A percentile compares a stretch with the other conserved stretches of the same genome.
Conservation (phyloP, 2,329 filamentous ascomycete genomes). For the Xylariomycetidae sp. region DNA sequence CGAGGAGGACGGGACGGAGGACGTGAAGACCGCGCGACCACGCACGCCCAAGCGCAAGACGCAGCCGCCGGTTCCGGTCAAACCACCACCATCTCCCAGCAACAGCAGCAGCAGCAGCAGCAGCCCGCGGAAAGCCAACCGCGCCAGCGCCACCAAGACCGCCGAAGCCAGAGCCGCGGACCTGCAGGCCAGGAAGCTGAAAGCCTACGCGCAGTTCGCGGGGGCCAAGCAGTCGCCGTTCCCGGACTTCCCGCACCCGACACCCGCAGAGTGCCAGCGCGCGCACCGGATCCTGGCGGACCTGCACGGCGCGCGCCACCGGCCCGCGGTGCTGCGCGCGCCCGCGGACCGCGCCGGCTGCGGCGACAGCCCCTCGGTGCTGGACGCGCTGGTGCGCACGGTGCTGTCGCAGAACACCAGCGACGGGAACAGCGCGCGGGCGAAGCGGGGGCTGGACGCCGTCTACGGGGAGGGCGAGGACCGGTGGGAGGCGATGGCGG, state of each 20-base stretch:
- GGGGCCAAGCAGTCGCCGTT: conserved; percentile 48
- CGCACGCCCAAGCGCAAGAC: too few relatives aligned
- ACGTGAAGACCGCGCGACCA: too few relatives aligned
- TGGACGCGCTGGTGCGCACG: conserved; percentile 47
- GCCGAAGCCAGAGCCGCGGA: conserved; percentile 14
- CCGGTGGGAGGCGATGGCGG: conserved; percentile 35
- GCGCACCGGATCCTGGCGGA: conserved; percentile 60
- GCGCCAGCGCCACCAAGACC: conserved; percentile 2
- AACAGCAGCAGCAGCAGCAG: conserved; percentile 6
- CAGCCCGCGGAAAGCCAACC: conserved; percentile 7
- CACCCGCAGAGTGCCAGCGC: conserved; percentile 58
- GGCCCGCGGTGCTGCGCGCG: conserved; percentile 48
- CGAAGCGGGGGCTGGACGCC: conserved; percentile 43
- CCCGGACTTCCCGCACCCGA: conserved; percentile 60
- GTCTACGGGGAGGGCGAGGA: conserved; percentile 38
- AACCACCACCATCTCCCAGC: conserved; percentile 1
- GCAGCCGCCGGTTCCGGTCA: too few relatives aligned
- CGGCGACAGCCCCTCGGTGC: conserved; percentile 42
- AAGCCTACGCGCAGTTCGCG: conserved; percentile 33
- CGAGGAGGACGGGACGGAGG: conserved; percentile 2
- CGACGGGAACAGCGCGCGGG: conserved; percentile 51
- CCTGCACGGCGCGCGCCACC: conserved; percentile 57
- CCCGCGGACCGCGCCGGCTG: conserved; percentile 60
- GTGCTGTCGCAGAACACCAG: conserved; percentile 50
- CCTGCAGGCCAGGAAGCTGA: conserved; percentile 37